Base-by-base conservation (phyloP, 2,329 filamentous ascomycete genomes). In the Talaromyces piceae region DNA sequence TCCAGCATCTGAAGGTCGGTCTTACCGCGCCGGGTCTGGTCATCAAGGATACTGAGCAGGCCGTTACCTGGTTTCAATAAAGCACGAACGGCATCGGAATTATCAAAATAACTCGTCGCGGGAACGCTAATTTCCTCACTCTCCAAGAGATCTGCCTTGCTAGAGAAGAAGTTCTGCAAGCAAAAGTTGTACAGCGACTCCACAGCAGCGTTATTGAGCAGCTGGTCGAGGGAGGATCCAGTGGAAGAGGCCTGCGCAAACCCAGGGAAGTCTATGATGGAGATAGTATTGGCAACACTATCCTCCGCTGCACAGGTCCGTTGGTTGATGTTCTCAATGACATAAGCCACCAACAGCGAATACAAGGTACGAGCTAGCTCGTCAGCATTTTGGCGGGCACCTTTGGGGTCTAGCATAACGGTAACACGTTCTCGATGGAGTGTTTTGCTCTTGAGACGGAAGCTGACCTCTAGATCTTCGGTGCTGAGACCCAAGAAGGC, bases 371-470 rank as follows among this genome's bases (percentile, higher is more conserved):
- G 81, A 4, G 93, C 91, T 45, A 98, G 80, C 69, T 97, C 93
- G 63, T 97, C 91, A 13, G 93, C 93, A 60, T 96, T 96, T 33
- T 83, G 85, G 47, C 90, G 85, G 43, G 93, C 93, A 33, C 93
- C 93, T 52, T 83, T 84, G 5, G 91, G 88, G 64, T 98, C 93
- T 28, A 98, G 80, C 91, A 98, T 95, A 58, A 98, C 88, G 0
- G 93, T 98, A n/a, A 98, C 93, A 50, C 93, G 86, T 75, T 98
- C 93, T 57, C 90, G 87, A 64, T 94, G 88, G 51, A 98, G 85
- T 59, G 93, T 96, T 77, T 95, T 96, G 18, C 90, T 97, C 73
- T 95, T 94, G 76, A 96, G 95, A 3, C 91, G 89, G 52, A 98
- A 76, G 26, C 89, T 95, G 33, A 81, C 84, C 71, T 98, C 91